Percentiles rank a stretch among this genome's conserved stretches.
Evolutionary conservation across 148 eudicot genomes (phyloP).

Genomic region (Chenopodium suecicum): DNA sequence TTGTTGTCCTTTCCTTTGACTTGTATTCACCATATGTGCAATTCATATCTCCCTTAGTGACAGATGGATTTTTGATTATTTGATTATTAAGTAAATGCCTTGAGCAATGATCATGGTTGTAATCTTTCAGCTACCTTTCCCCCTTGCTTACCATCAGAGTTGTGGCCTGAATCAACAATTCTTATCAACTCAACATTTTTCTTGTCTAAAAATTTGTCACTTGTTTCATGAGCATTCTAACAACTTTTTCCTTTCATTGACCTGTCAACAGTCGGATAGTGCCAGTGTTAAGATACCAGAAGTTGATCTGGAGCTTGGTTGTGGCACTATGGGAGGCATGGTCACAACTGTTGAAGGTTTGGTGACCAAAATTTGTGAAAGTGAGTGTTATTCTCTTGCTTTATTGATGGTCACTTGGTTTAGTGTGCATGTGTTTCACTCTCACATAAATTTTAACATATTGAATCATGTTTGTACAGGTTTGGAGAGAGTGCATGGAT

Average conservation of each 20-base stretch:
- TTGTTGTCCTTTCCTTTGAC: no score
- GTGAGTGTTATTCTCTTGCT: slow-evolving; percentile 44
- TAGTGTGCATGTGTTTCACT: background rate
- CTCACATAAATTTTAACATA: background rate
- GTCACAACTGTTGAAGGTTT: slow-evolving; percentile 96
- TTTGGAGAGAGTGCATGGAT: slow-evolving; percentile 91
- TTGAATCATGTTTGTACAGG: slow-evolving; percentile 41
- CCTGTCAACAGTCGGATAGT: slow-evolving; percentile 67
- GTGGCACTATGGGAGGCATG: slow-evolving; percentile 95
- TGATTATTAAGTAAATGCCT: background rate
- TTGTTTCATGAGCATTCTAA: background rate
- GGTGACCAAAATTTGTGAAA: slow-evolving; percentile 78
- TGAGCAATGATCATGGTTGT: background rate
- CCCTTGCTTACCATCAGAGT: background rate
- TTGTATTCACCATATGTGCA: no score
- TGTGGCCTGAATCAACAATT: background rate
- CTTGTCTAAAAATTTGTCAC: background rate
- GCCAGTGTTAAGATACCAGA: slow-evolving; percentile 84
- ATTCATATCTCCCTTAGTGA: background rate
- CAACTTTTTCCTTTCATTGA: slow-evolving; percentile 1
- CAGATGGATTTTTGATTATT: background rate
- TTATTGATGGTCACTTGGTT: background rate
- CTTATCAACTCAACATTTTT: background rate
- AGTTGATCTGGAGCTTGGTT: slow-evolving; percentile 78
- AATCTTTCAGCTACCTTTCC: background rate